Evolutionary conservation across 495 filamentous ascomycete genomes (phyloP).

Genomic region (Tuber magnatum): DNA sequence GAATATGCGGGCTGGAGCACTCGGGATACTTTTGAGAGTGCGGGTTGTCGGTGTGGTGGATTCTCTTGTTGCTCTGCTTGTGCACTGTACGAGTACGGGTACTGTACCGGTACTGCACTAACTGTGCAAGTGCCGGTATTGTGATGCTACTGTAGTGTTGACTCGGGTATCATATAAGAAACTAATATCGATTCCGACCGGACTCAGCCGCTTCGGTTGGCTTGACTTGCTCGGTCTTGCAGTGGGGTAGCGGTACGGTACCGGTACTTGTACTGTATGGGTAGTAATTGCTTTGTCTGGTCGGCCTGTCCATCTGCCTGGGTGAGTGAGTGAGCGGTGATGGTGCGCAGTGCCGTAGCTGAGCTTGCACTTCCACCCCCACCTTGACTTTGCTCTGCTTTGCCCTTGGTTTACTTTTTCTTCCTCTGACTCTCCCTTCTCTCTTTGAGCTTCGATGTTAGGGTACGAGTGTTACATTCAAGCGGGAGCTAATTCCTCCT

Average conservation of each 20-base stretch:
- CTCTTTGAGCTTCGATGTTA: neutral
- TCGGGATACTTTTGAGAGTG: neutral
- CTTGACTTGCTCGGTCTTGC: neutral
- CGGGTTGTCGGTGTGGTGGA: neutral
- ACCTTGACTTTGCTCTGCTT: neutral
- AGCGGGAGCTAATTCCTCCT: neutral
- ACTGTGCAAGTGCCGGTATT: no score
- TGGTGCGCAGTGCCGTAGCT: neutral
- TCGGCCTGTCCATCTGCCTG: neutral
- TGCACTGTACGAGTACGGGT: no score
- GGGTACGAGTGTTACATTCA: neutral
- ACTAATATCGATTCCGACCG: neutral
- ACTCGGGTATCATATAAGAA: neutral
- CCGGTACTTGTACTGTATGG: neutral
- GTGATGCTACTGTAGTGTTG: no score
- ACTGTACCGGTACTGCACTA: no score
- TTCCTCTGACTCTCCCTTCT: neutral
- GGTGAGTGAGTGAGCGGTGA: neutral
- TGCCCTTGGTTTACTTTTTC: neutral
- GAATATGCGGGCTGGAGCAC: neutral
- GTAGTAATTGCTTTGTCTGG: neutral
- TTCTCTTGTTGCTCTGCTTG: no score
- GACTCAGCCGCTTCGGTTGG: neutral
- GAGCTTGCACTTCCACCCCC: neutral
- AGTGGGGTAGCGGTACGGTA: no score